Base-by-base conservation (phyloP, 495 filamentous ascomycete genomes). In the Apiosordaria backusii region DNA sequence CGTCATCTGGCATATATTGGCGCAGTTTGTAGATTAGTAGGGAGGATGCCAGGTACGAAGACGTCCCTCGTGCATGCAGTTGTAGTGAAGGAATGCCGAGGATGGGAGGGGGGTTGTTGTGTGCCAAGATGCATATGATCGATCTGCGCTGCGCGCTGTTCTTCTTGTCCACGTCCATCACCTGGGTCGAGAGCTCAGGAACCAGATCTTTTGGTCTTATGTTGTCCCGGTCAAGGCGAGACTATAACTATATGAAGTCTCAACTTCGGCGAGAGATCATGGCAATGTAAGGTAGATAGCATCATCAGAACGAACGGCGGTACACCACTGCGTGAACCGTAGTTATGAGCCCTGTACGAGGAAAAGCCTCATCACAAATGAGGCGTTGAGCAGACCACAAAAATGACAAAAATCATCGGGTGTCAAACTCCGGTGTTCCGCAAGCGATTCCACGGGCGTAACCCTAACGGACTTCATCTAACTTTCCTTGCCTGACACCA, bases 51-150 rank as follows among this genome's bases (percentile, higher is more conserved):
- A 29, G 35, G 3, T 45, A 45, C 35, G 35, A 29, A 45, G 10
- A 45, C 35, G 35, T 45, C 16, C 35, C 16, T 45, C 35, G 9
- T 15, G 35, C 35, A 45, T 45, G 27, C 27, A 29, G 7, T 4
- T 4, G 27, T 45, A 10, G 22, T 19, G 13, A 29, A 26, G 57
- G 25, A 29, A 58, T 60, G 57, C 57, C 57, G 57, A 60, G 57
- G 57, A 26, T 45, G 35, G 35, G 6, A 13, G 4, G 35, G 27
- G 35, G 27, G 57, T 16, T 26, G 27, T 4, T 2, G 13, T 10
- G 19, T 29, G 57, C 57, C 57, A 35, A 60, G 57, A 23, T 19
- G 57, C 57, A 60, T 60, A 27, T 60, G 57, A 60, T 60, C 55
- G 22, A 26, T 58, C 19, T 60, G 7, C 3, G 1, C 23, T 29